Evolutionary conservation across 176 grass and related monocot genomes (phyloP), one percentile per base, ranked within the genome.

Genomic region (Hsuehochloa calcarea): DNA sequence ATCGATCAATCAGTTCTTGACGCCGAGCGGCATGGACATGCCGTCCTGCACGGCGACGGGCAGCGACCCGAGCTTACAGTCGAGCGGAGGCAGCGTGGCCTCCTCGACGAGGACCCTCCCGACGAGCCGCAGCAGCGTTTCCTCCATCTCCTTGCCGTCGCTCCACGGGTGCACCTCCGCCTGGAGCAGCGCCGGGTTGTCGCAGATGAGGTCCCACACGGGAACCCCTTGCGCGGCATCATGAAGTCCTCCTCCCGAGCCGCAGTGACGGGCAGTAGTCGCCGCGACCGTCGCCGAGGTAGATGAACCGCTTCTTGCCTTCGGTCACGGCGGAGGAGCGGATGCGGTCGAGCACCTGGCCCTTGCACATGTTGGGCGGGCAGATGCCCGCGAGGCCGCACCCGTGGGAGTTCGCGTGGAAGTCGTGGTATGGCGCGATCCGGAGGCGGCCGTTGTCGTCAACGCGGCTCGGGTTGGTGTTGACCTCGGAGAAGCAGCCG

Each of bases 351-450:
- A 95, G 64, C 77, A 91, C 79, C 52, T 38, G 79, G 41, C 87
- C 92, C 92, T 95, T 95, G 93, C 96, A 98, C 96, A 98, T 98
- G 83, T 98, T 95, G 61, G 96, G 91, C 37, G 96, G 93, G 89
- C 96, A 98, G 15, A 91, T 81, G 8, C 79, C 82, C 25, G 23
- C 60, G 17, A 92, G 61, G 11, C 35, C 68, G 72, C 96, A 98
- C 9, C 93, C 96, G 80, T 98, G 96, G 43, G 89, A 10, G 5
- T 10, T 87, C 38, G 27, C 38, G 84, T 49, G 82, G 80, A 91
- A 85, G 50, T 88, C 89, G 89, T 98, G 87, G 85, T 70, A 77
- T 3, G 96, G 96, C 0, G 52, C 74, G 65, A 98, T 92, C 68
- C 89, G 90, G 34, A 98, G 87, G 49, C 89, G 83, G 58, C 93